A percentile compares a stretch with the other conserved stretches of the same genome.
These are phyloP conservation scores for Aspergillus bertholletiae DNA, from an alignment of 495 filamentous ascomycete species.

Conservation along the genomic window DNA sequence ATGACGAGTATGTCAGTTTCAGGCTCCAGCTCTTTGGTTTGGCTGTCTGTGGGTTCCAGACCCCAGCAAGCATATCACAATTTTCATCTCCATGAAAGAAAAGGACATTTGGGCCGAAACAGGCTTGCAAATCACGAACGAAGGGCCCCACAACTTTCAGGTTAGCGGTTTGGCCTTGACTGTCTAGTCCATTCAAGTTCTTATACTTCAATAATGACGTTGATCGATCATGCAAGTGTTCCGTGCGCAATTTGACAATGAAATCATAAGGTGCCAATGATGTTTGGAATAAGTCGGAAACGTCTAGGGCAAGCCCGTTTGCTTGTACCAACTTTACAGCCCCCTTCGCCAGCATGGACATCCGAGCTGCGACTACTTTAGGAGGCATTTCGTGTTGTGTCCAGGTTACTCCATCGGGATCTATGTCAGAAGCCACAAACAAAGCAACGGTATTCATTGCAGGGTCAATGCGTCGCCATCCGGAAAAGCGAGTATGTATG, in stretches of 20 bases:
- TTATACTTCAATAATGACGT: constrained; percentile 55
- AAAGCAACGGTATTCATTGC: constrained; percentile 77
- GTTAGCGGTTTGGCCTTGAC: constrained; percentile 18
- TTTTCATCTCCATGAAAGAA: constrained; percentile 67
- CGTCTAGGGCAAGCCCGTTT: constrained; percentile 52
- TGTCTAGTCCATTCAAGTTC: constrained; percentile 51
- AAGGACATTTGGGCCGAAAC: constrained; percentile 61
- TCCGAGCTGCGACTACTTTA: constrained; percentile 79
- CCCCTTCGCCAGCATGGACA: constrained; percentile 74
- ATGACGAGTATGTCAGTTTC: constrained; percentile 66
- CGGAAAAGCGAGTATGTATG: constrained; percentile 69
- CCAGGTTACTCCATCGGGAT: constrained; percentile 74
- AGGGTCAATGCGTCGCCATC: constrained; percentile 79
- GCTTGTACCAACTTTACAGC: constrained; percentile 60
- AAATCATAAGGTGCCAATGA: constrained; percentile 79
- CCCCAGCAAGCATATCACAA: constrained; percentile 60
- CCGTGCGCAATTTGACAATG: constrained; percentile 64
- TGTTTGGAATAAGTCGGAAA: constrained; percentile 62
- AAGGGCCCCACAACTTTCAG: constrained; percentile 47
- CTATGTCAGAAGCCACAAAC: constrained; percentile 78
- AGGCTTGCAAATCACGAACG: constrained; percentile 54
- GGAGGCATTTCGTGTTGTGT: constrained; percentile 65
- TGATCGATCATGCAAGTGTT: constrained; percentile 28
- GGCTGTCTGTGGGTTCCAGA: constrained; percentile 73
- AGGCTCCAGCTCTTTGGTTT: constrained; percentile 57